Evolutionary conservation across 2,329 filamentous ascomycete genomes (phyloP).

Genomic region (Thermochaetoides dissita): DNA sequence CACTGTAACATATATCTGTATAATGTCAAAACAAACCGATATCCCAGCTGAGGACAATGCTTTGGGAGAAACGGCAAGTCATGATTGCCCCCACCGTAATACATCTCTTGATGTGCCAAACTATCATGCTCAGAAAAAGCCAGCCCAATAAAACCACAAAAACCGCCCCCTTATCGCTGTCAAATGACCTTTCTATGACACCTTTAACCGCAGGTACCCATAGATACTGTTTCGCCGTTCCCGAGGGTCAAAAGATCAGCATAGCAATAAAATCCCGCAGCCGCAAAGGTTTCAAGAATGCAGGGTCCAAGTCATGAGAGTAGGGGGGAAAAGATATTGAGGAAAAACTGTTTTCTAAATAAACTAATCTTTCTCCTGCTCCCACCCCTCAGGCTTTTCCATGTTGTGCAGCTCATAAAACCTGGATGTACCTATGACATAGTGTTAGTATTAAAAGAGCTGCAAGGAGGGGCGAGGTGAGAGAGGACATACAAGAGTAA

Average conservation of each 20-base stretch:
- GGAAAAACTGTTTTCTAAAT: neutral
- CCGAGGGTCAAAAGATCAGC: too few relatives aligned
- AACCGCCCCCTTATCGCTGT: too few relatives aligned
- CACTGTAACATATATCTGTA: constrained; percentile 8
- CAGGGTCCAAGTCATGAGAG: too few relatives aligned
- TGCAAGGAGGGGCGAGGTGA: neutral
- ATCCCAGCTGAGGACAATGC: neutral
- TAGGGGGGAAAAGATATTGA: neutral
- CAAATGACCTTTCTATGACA: too few relatives aligned
- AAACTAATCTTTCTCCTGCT: constrained; percentile 37
- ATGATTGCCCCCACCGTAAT: neutral
- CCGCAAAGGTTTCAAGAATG: too few relatives aligned
- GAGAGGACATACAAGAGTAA: constrained; percentile 67
- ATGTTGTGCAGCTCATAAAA: constrained; percentile 75
- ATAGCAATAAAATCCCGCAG: too few relatives aligned
- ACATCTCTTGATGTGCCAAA: too few relatives aligned
- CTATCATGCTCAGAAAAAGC: too few relatives aligned
- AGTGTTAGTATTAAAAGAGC: constrained; percentile 9
- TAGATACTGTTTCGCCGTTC: too few relatives aligned
- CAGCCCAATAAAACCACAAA: too few relatives aligned
- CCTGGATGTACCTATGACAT: constrained; percentile 55
- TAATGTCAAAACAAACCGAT: neutral
- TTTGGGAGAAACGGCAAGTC: neutral
- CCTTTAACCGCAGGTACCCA: too few relatives aligned
- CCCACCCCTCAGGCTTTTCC: constrained; percentile 73